A percentile compares a stretch with the other conserved stretches of the same genome.
phyloP scores from a whole-genome alignment of 441 rosid species.

The Heliophila coronopifolia region DNA sequence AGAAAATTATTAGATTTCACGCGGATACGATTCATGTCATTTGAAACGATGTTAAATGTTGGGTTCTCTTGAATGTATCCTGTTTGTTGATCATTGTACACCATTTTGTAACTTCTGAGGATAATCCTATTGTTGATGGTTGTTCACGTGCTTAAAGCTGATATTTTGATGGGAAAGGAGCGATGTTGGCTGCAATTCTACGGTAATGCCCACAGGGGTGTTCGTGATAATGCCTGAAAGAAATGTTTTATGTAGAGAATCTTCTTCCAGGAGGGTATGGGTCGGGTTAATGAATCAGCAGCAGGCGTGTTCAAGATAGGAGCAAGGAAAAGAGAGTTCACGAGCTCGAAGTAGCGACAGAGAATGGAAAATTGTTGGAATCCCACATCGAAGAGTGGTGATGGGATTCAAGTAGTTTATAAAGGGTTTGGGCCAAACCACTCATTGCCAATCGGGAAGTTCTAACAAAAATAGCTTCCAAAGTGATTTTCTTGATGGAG shows the following conservation, averaged over 20 bases:
- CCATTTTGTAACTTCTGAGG: not conserved
- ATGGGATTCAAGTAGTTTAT: too few species aligned
- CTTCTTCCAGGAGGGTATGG: constrained; percentile 32
- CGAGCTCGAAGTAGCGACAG: constrained; percentile 62
- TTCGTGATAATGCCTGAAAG: constrained; percentile 40
- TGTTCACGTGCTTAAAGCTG: not conserved
- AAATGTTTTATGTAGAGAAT: constrained; percentile 13
- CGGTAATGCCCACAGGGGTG: constrained; percentile 24
- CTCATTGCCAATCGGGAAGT: too few species aligned
- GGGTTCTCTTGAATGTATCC: too few species aligned
- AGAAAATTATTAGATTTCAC: too few species aligned
- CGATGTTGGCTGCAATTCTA: not conserved
- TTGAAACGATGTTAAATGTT: too few species aligned
- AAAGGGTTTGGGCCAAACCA: too few species aligned
- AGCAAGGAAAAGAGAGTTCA: constrained; percentile 54
- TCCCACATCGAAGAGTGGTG: too few species aligned
- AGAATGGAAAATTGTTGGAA: constrained; percentile 77
- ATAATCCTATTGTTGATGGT: constrained; percentile 8
- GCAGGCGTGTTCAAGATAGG: constrained; percentile 76
- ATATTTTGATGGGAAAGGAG: constrained; percentile 3
- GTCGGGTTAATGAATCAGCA: constrained; percentile 57
- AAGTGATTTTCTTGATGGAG: constrained; percentile 56
- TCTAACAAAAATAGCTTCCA: too few species aligned
- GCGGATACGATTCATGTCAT: too few species aligned
- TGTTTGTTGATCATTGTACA: not conserved